Base-by-base conservation (phyloP, 2,329 filamentous ascomycete species). In the Coniochaeta pulveracea region DNA sequence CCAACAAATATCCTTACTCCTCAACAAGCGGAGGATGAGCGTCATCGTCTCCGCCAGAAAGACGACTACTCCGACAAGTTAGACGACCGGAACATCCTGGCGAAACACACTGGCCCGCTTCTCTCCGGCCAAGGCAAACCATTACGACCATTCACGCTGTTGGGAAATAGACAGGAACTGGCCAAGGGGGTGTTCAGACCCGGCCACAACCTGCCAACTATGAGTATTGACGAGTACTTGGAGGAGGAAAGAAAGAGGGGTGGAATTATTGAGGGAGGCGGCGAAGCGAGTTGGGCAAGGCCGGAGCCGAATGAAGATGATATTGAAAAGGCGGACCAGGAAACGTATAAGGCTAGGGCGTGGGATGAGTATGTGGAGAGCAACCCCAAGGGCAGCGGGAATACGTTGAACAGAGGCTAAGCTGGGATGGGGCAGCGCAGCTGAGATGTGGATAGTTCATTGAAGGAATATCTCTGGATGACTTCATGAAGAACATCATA, bases 141-240 rank as follows among this genome's bases (percentile, higher is more conserved):
- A 10, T 64, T 96, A 45, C 76, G 88, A 46, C 89, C 89, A 1
- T 96, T 98, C 49, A 95, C 86, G 2, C 66, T 98, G 15, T 66
- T 93, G 4, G 79, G 80, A 38, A 80, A 69, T 43, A 72, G 91
- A 23, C 76, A 85, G 40, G 78, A 85, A 40, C 57, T 94, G 38
- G 73, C 78, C 39, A 68, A 78, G 37, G 81, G 81, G 3, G 89
- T 98, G 1, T 98, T 98, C 57, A 72, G 84, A 35, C 76, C 85
- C 0, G 85, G 91, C 6, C 91, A 98, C 54, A 95, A 85, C 57
- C 61, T 98, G 37, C 91, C 91, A 1, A 96, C 91, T 3, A 96
- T 98, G 91, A 84, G 76, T 2, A 95, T 98, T 40, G 91, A 98
- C 46, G 91, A 98, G 60, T 98, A 96, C 50, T 65, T 98, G 11